phyloP scores from a whole-genome alignment of 805 yeast genomes.

The Wickerhamiella shivajii region DNA sequence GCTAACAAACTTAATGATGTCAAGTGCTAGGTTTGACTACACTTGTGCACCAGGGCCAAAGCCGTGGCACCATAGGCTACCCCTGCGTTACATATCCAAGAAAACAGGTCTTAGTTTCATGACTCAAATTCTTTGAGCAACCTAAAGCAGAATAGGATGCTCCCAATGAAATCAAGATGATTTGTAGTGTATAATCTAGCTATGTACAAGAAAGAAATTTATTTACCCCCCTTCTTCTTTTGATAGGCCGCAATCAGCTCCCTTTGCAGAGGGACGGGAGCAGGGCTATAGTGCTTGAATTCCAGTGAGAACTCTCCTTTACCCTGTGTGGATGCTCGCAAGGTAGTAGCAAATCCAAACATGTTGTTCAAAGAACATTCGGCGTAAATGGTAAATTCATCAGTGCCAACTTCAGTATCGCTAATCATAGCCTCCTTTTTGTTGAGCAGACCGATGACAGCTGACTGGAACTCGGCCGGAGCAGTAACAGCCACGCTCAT shows the following conservation, averaged over 20 bases:
- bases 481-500: constrained; percentile 90
- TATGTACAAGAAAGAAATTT: constrained; percentile 17
- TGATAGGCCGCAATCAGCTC: constrained; percentile 75
- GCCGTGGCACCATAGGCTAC: no score
- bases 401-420: constrained; percentile 88
- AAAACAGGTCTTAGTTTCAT: no score
- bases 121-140: no score
- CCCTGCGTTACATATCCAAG: no score
- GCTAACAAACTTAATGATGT: constrained; percentile 9
- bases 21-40: neutral
- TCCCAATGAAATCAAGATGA: no score
- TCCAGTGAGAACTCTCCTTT: constrained; percentile 96
- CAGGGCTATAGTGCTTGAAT: constrained; percentile 82
- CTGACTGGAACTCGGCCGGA: constrained; percentile 92
- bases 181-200: no score
- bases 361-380: constrained; percentile 93
- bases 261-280: constrained; percentile 78
- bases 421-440: constrained; percentile 82
- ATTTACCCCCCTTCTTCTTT: constrained; percentile 37
- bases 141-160: no score
- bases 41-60: no score
- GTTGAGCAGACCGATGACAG: constrained; percentile 79
- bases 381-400: constrained; percentile 84
- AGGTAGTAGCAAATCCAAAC: constrained; percentile 91
- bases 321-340: constrained; percentile 97